A percentile compares a stretch with the other conserved stretches of the same genome.
Conservation (phyloP, 164 flowering plant species). For the Piper longum region DNA sequence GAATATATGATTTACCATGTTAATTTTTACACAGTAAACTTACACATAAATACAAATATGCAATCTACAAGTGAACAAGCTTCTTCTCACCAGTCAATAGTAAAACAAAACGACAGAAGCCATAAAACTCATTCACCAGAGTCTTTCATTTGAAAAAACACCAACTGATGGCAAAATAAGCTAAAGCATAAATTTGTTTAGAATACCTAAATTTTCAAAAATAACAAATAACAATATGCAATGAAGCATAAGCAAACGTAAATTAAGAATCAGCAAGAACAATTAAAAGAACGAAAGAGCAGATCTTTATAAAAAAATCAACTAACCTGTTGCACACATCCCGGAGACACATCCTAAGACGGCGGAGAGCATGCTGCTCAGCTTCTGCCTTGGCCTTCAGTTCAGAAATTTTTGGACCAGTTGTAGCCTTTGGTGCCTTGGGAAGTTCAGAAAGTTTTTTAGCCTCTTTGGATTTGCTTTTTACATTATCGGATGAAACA, state of each 20-base stretch:
- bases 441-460: slow-evolving; percentile 62
- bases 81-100: no score
- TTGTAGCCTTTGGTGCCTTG: slow-evolving; percentile 67
- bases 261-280: no score
- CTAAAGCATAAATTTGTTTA: no score
- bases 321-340: slow-evolving; percentile 93
- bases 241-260: neutral
- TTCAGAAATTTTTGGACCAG: slow-evolving; percentile 86
- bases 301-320: slow-evolving; percentile 1
- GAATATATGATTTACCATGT: neutral
- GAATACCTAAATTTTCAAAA: no score
- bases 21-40: no score
- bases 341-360: slow-evolving; percentile 93
- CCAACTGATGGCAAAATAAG: no score
- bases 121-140: no score
- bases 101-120: no score
- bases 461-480: slow-evolving; percentile 26
- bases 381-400: slow-evolving; percentile 90
- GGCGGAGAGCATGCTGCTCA: slow-evolving; percentile 95
- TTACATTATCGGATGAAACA: slow-evolving; percentile 28
- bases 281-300: no score
- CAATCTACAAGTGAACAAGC: no score
- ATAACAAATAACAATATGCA: neutral
- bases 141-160: no score
- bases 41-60: neutral